Conservation (phyloP, 805 yeast species). For the Pichia cephalocereana region DNA sequence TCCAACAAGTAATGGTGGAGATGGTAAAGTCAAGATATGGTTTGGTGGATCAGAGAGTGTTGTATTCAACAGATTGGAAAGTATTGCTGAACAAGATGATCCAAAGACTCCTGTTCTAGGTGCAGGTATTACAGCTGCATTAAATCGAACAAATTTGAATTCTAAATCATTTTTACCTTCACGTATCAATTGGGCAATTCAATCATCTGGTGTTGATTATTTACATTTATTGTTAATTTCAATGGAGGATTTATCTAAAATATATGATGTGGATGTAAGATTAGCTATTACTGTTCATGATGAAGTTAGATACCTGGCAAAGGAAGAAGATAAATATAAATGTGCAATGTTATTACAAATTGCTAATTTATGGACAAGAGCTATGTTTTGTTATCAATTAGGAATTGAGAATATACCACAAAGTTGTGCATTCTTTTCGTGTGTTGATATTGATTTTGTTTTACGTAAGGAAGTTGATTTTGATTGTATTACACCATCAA, state of each 20-base stretch:
- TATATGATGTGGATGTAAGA: slow-evolving; percentile 64
- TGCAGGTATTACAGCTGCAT: slow-evolving; percentile 85
- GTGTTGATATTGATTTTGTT: slow-evolving; percentile 83
- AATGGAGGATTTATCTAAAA: slow-evolving; percentile 71
- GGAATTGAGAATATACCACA: slow-evolving; percentile 89
- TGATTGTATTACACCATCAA: slow-evolving; percentile 88
- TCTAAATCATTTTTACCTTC: slow-evolving; percentile 71
- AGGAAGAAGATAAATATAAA: slow-evolving; percentile 62
- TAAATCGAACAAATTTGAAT: slow-evolving; percentile 56
- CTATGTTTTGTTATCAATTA: slow-evolving; percentile 86
- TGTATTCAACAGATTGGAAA: slow-evolving; percentile 80
- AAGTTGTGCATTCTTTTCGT: slow-evolving; percentile 90
- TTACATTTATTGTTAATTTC: slow-evolving; percentile 75
- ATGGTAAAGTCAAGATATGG: slow-evolving; percentile 33
- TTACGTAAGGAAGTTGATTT: slow-evolving; percentile 88
- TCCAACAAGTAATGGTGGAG: neutral
- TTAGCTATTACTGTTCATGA: slow-evolving; percentile 88
- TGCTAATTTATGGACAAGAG: slow-evolving; percentile 91
- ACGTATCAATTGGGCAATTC: slow-evolving; percentile 95
- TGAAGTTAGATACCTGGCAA: slow-evolving; percentile 76
- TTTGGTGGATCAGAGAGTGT: slow-evolving; percentile 92
- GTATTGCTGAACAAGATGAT: slow-evolving; percentile 68
- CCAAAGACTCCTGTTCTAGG: slow-evolving; percentile 91
- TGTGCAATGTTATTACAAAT: slow-evolving; percentile 82
- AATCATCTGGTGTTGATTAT: slow-evolving; percentile 96